A percentile compares a stretch with the other conserved stretches of the same genome.
phyloP scores from a whole-genome alignment of 2,329 filamentous ascomycete species.

The Ascochyta pisi region DNA sequence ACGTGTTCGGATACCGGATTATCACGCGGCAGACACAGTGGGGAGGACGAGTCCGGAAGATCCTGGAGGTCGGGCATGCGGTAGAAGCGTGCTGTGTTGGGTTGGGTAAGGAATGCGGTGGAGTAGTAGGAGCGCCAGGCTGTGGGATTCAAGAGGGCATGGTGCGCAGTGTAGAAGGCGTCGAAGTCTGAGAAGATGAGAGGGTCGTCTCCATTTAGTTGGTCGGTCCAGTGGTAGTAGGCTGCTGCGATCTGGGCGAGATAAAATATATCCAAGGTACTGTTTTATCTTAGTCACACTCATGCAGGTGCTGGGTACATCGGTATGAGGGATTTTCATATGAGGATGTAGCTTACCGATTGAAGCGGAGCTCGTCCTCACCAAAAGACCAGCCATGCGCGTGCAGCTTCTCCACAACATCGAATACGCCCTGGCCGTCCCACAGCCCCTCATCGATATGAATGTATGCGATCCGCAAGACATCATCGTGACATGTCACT shows the following conservation, averaged over 20 bases:
- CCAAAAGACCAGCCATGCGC: slow-evolving; percentile 19
- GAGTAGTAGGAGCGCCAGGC: slow-evolving; percentile 20
- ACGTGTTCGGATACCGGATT: slow-evolving; percentile 16
- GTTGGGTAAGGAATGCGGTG: slow-evolving; percentile 19
- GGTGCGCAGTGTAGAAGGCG: slow-evolving; percentile 17
- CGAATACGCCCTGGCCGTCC: slow-evolving; percentile 16
- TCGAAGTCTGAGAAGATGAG: slow-evolving; percentile 18
- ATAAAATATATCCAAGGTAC: slow-evolving; percentile 21
- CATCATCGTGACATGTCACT: slow-evolving; percentile 20
- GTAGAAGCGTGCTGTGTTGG: slow-evolving; percentile 19
- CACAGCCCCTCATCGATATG: slow-evolving; percentile 18
- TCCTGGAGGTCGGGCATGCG: slow-evolving; percentile 19
- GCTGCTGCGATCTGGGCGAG: slow-evolving; percentile 17
- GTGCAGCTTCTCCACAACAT: slow-evolving; percentile 18
- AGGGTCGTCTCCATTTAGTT: slow-evolving; percentile 12
- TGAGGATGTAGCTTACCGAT: slow-evolving; percentile 20
- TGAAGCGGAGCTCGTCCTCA: slow-evolving; percentile 18
- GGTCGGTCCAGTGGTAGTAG: slow-evolving; percentile 14
- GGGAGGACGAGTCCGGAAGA: slow-evolving; percentile 17
- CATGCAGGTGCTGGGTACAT: slow-evolving; percentile 17
- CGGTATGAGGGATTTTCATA: too few species aligned
- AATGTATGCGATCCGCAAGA: slow-evolving; percentile 22
- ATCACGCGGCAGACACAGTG: slow-evolving; percentile 13
- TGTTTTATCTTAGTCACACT: slow-evolving; percentile 16
- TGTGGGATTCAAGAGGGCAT: slow-evolving; percentile 15